These are phyloP conservation scores for Exophiala alcalophila DNA, from an alignment of 2,329 filamentous ascomycete genomes.

Conservation along the genomic window DNA sequence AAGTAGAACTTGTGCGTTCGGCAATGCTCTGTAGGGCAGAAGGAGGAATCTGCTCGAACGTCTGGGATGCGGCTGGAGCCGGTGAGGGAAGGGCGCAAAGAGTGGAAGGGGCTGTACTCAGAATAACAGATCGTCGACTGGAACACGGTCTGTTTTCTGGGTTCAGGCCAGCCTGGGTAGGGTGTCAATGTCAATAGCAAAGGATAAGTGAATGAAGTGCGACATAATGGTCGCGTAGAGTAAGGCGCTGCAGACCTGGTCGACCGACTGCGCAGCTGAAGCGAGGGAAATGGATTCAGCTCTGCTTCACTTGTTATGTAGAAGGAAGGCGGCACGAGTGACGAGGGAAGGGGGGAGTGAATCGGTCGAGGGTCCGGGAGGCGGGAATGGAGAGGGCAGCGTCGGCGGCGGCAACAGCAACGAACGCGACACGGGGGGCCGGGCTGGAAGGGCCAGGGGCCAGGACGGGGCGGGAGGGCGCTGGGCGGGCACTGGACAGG, in stretches of 20 bases:
- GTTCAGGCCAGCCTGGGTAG: conserved; percentile 25
- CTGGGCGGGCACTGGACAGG: too few relatives aligned
- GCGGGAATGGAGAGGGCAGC: conserved; percentile 9
- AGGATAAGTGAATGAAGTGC: conserved; percentile 18
- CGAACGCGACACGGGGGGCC: too few relatives aligned
- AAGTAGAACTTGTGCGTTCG: background rate
- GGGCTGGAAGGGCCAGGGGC: too few relatives aligned
- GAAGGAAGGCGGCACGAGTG: conserved; percentile 7
- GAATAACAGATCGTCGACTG: conserved; percentile 5
- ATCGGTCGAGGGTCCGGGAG: conserved; percentile 1
- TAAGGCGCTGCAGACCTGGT: conserved; percentile 5
- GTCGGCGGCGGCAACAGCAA: conserved; percentile 12
- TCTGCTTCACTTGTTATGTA: conserved; percentile 13
- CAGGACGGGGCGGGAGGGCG: too few relatives aligned
- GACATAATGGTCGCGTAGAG: conserved; percentile 24
- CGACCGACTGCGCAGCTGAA: conserved; percentile 6
- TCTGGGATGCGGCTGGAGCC: background rate
- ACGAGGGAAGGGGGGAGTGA: conserved; percentile 9
- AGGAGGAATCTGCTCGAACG: too few relatives aligned
- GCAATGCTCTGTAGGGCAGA: too few relatives aligned
- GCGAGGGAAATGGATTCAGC: conserved; percentile 13
- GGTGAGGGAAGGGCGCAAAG: conserved; percentile 11
- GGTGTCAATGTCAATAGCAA: conserved; percentile 11
- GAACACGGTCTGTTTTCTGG: conserved; percentile 21
- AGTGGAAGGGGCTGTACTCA: conserved; percentile 22